Conservation (phyloP, 345 rosid species). For the Noccaea caerulescens region DNA sequence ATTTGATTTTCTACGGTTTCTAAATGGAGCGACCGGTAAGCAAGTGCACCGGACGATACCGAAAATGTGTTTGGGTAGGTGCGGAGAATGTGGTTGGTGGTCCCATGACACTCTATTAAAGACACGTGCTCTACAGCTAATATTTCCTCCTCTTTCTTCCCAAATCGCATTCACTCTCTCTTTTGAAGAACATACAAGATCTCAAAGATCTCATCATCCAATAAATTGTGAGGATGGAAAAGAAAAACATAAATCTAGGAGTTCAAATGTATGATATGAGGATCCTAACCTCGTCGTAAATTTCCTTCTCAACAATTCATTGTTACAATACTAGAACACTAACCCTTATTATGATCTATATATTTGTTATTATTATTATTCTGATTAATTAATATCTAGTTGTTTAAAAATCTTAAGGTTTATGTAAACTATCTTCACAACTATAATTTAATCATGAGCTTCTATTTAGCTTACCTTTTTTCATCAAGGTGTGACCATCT, state of each 20-base stretch:
- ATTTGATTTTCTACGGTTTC: background rate
- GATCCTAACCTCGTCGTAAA: background rate
- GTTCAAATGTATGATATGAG: background rate
- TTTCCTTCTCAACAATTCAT: no score
- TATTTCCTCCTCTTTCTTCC: background rate
- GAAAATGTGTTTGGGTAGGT: conserved; percentile 15
- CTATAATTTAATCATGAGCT: background rate
- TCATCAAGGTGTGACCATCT: background rate
- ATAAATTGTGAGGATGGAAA: no score
- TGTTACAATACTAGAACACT: no score
- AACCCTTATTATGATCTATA: no score
- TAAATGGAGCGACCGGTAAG: background rate
- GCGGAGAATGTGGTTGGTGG: conserved; percentile 12
- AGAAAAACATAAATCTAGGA: background rate
- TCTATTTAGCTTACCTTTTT: background rate
- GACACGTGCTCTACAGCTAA: conserved; percentile 7
- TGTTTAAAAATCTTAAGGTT: no score
- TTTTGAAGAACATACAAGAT: no score
- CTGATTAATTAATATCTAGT: no score
- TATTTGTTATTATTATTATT: no score
- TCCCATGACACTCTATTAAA: conserved; percentile 1
- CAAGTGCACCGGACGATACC: background rate
- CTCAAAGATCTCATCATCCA: no score
- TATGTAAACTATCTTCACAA: no score
- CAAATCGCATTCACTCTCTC: background rate